Evolutionary conservation across 2,329 filamentous ascomycete species (phyloP).

Genomic region (Alternaria gansuensis): DNA sequence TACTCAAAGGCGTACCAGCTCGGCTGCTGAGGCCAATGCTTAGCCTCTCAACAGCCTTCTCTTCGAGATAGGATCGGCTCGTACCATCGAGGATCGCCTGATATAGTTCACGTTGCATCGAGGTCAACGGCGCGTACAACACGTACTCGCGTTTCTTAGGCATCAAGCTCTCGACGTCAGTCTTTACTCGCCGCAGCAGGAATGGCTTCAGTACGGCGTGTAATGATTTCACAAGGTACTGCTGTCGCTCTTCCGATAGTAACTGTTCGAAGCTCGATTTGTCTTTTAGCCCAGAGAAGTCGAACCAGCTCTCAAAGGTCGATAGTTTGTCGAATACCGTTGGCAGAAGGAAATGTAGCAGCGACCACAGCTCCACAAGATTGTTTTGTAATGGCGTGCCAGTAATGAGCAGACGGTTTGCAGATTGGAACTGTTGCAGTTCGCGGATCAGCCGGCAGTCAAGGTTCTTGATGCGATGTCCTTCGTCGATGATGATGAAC

Average conservation of each 20-base stretch:
- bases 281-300: constrained; percentile 91
- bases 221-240: constrained; percentile 83
- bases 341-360: constrained; percentile 91
- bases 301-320: constrained; percentile 95
- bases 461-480: constrained; percentile 96
- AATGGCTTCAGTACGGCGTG: constrained; percentile 94
- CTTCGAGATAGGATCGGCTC: constrained; percentile 70
- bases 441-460: constrained; percentile 92
- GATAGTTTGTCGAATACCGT: constrained; percentile 93
- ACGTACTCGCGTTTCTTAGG: constrained; percentile 98
- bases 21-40: constrained; percentile 55
- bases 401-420: constrained; percentile 89
- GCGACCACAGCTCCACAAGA: constrained; percentile 90
- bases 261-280: constrained; percentile 81
- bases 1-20: constrained; percentile 60
- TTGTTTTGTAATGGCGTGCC: constrained; percentile 97
- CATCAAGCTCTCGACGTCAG: constrained; percentile 89
- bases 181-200: constrained; percentile 85
- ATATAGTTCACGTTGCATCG: constrained; percentile 91
- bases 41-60: constrained; percentile 75
- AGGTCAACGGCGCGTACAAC: constrained; percentile 88
- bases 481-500: constrained; percentile 98
- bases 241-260: constrained; percentile 78
- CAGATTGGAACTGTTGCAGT: constrained; percentile 85
- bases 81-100: constrained; percentile 71